Base-by-base conservation (phyloP, 768 basidiomycete genomes). In the Clavaria fumosa region DNA sequence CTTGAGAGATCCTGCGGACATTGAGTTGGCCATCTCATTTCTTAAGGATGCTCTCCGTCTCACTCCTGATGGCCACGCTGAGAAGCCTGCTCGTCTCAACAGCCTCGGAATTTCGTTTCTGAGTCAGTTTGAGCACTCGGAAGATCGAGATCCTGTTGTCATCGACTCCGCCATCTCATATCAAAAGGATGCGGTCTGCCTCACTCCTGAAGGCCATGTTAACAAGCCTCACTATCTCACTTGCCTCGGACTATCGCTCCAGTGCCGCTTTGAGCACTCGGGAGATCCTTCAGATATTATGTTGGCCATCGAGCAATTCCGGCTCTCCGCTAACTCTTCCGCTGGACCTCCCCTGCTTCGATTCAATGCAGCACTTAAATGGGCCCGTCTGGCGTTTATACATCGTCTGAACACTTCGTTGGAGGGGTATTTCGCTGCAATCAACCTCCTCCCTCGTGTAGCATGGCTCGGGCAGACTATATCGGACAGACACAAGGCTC, bases 1-100 rank as follows among this genome's bases (percentile, higher is more conserved):
- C 7, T 38, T 51, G 3, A 39, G 46, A 7, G 27, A 38, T 12
- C 36, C 43, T 34, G 51, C 58, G 36, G 54, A 54, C 41, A 23
- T 60, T 22, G 45, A 59, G 23, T 30, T 38, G 18, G 37, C 46
- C 15, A 43, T 36, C 30, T 33, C 40, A 10, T 10, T 14, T 1
- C 34, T 37, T 7, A 18, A 43, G 30, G 32, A 36, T 23, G 43
- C 34, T 5, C 12, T 46, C 9, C 9, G 14, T 9, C 26, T 28
- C 14, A 28, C 40, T 18, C 37, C n/a, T 5, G 36, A 36, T 31
- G 26, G 21, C 24, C 44, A 34, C 32, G 17, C 41, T 9, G 10
- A 23, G 22, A 42, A 39, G 15, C 11, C 33, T n/a, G 10, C 12
- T 6, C 15, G 19, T 32, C 32, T 40, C 17, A 32, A 5, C 30